Evolutionary conservation across 257 asterid genomes (phyloP).

Genomic region (Lantana camara): DNA sequence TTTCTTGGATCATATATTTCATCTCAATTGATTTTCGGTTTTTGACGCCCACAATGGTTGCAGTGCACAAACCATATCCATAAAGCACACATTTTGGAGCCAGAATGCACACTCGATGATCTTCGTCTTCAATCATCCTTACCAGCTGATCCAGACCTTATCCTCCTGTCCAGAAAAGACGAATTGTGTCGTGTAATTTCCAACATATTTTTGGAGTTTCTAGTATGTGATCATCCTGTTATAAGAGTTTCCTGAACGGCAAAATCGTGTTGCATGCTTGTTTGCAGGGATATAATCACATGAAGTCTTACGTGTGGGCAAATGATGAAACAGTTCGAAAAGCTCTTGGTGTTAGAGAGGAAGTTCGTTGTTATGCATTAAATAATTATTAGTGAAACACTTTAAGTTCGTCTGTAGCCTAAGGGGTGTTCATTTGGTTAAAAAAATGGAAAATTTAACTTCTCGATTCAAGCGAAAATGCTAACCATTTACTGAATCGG

Average conservation of each 20-base stretch:
- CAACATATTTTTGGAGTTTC: neutral
- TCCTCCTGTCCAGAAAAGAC: constrained; percentile 10
- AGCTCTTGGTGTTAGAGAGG: constrained; percentile 39
- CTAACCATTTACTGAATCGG: too few species aligned
- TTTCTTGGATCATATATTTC: too few species aligned
- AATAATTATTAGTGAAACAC: too few species aligned
- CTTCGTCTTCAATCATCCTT: neutral
- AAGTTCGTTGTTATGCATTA: too few species aligned
- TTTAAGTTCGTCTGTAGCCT: too few species aligned
- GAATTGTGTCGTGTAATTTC: constrained; percentile 31
- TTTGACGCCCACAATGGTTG: neutral
- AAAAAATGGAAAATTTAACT: too few species aligned
- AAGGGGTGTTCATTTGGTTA: too few species aligned
- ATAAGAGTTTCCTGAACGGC: neutral
- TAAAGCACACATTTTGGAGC: constrained; percentile 25
- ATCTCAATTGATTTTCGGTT: too few species aligned
- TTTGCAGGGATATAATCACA: constrained; percentile 25
- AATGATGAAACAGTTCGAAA: constrained; percentile 32
- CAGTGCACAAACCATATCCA: constrained; percentile 16
- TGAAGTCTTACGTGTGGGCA: constrained; percentile 28
- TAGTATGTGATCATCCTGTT: neutral
- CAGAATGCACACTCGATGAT: constrained; percentile 23
- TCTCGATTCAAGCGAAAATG: too few species aligned
- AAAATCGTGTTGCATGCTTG: too few species aligned
- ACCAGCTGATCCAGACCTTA: constrained; percentile 11